Conservation (phyloP, 2,329 filamentous ascomycete genomes). For the Hypoxylon sp. region DNA sequence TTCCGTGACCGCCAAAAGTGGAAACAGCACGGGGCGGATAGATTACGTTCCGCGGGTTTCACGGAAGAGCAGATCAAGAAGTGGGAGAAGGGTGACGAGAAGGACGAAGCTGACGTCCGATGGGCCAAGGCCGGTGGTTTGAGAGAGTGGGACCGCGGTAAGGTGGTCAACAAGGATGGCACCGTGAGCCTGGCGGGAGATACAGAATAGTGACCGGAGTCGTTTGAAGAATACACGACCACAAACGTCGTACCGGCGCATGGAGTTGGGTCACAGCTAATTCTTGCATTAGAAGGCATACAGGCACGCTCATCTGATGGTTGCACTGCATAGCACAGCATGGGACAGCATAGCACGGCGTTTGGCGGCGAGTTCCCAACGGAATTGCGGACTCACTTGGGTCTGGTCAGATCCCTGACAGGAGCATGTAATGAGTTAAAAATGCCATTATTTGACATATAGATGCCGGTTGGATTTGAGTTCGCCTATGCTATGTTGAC, state of each 20-base stretch:
- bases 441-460: not conserved
- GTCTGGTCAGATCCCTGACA: not conserved
- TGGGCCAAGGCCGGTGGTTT: constrained; percentile 79
- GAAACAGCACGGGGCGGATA: constrained; percentile 79
- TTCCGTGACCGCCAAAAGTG: constrained; percentile 83
- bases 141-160: constrained; percentile 71
- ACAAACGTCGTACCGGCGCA: not conserved
- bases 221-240: constrained; percentile 25
- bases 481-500: not conserved
- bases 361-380: constrained; percentile 9
- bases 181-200: constrained; percentile 25
- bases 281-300: not conserved
- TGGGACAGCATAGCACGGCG: constrained; percentile 22
- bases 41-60: constrained; percentile 83
- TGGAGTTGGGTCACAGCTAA: not conserved
- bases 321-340: constrained; percentile 17
- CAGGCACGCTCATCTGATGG: not conserved
- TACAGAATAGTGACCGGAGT: constrained; percentile 30
- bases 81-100: constrained; percentile 74
- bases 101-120: constrained; percentile 73
- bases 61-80: constrained; percentile 78
- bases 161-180: constrained; percentile 51
- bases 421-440: not conserved
- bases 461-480: not conserved
- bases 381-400: constrained; percentile 1